These are phyloP conservation scores for Suillus variegatus DNA, from an alignment of 768 basidiomycete species.

Conservation along the genomic window DNA sequence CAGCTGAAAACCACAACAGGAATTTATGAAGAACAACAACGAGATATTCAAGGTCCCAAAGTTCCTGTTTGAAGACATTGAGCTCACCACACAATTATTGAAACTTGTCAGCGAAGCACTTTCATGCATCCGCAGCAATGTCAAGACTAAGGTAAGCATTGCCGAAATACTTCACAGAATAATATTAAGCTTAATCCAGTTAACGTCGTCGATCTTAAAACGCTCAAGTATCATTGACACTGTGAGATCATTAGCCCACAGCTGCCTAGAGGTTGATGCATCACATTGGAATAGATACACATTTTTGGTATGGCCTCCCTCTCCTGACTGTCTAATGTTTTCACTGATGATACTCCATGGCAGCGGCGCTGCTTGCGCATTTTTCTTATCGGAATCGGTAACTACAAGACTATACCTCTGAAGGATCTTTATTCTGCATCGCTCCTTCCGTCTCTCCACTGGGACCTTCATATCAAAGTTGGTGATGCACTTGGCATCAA, in stretches of 20 bases:
- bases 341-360: neutral
- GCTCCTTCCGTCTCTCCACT: neutral
- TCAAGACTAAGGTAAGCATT: slow-evolving; percentile 2
- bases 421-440: neutral
- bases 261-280: slow-evolving; percentile 5
- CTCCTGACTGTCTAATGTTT: neutral
- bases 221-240: slow-evolving; percentile 8
- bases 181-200: neutral
- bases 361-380: neutral
- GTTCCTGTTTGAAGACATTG: slow-evolving; percentile 3
- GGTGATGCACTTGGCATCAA: slow-evolving; percentile 1
- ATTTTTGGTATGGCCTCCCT: slow-evolving; percentile 4
- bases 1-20: neutral
- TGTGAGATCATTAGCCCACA: neutral
- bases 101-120: slow-evolving; percentile 4
- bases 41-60: slow-evolving; percentile 5
- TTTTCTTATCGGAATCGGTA: neutral
- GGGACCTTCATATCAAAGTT: neutral
- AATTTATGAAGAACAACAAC: slow-evolving; percentile 4
- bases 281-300: slow-evolving; percentile 7
- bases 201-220: neutral
- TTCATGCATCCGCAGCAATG: neutral
- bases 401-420: neutral
- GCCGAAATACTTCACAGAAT: neutral
- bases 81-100: neutral